Conservation (phyloP, 768 basidiomycete species). For the Termitomyces titanicus region DNA sequence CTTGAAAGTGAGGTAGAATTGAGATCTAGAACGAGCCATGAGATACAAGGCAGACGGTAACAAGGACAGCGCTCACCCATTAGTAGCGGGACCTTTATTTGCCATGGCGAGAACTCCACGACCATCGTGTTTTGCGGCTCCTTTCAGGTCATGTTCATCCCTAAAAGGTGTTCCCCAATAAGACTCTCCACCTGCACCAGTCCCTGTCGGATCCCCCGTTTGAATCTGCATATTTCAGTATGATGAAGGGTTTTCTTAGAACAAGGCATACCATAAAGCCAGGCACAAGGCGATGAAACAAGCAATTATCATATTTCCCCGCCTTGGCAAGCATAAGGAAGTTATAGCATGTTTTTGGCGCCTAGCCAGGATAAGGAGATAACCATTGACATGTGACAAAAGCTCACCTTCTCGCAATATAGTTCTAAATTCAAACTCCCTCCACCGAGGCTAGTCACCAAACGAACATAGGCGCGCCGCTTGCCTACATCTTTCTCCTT, state of each 20-base stretch:
- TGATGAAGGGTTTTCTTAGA: neutral
- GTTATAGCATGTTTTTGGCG: slow-evolving; percentile 98
- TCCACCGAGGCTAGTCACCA: slow-evolving; percentile 88
- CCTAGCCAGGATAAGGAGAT: slow-evolving; percentile 41
- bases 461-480: slow-evolving; percentile 91
- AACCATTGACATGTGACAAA: neutral
- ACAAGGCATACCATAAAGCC: slow-evolving; percentile 79
- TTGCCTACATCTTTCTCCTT: slow-evolving; percentile 94
- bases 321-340: slow-evolving; percentile 90
- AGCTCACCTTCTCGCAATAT: slow-evolving; percentile 78
- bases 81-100: slow-evolving; percentile 88
- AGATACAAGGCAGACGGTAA: neutral
- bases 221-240: slow-evolving; percentile 61
- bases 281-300: slow-evolving; percentile 92
- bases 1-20: slow-evolving; percentile 92
- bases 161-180: slow-evolving; percentile 96
- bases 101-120: slow-evolving; percentile 93
- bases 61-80: slow-evolving; percentile 48
- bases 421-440: slow-evolving; percentile 82
- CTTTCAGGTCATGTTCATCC: slow-evolving; percentile 88
- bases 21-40: slow-evolving; percentile 50
- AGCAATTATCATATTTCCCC: slow-evolving; percentile 85
- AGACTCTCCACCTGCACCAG: slow-evolving; percentile 88
- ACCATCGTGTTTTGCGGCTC: slow-evolving; percentile 82
- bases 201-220: slow-evolving; percentile 96